Evolutionary conservation across 495 filamentous ascomycete species (phyloP), one percentile per base, ranked within the genome.

Genomic region (Choiromyces venosus): DNA sequence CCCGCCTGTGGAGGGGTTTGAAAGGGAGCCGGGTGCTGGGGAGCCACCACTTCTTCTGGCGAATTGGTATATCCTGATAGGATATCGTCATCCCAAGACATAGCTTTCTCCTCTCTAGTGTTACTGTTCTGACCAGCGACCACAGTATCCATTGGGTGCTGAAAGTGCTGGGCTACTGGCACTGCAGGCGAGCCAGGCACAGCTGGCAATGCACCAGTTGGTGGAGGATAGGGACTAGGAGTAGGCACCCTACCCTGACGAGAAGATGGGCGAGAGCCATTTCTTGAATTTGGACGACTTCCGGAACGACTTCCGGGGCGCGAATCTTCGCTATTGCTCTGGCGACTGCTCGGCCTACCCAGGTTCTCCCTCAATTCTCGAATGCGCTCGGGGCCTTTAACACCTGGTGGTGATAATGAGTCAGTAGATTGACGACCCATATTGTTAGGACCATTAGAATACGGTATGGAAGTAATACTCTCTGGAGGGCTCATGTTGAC

Each of bases 81-180:
- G 40, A 79, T 79, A 71, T 75, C 76, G 29, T 79, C 77, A 36
- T 70, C 64, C 77, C 76, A 79, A 52, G 74, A 77, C n/a, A 35
- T 65, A 40, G 67, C 64, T 33, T 70, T 44, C 40, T 68, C 65
- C n/a, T 68, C 40, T 61, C 25, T 18, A 16, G 10, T 14, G 33
- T 29, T 61, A 61, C 16, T 33, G 33, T 61, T 12, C 52, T 61
- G 52, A 16, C 52, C 25, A 29, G 52, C 18, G 52, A 18, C 52
- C 12, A 61, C 25, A 61, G 52, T 1, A 33, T 14, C 52, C 52
- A 33, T 61, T 33, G 52, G 25, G 25, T 61, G 25, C 4, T 61
- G 52, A 29, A 61, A 18, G 52, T 29, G 12, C 33, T 29, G 52
- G 52, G 52, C 52, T 6, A 16, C 52, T 33, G 52, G 52, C 12